Percentiles rank a stretch among this genome's conserved stretches.
Evolutionary conservation across 148 eudicot species (phyloP).

Genomic region (Rhododendron vialii): DNA sequence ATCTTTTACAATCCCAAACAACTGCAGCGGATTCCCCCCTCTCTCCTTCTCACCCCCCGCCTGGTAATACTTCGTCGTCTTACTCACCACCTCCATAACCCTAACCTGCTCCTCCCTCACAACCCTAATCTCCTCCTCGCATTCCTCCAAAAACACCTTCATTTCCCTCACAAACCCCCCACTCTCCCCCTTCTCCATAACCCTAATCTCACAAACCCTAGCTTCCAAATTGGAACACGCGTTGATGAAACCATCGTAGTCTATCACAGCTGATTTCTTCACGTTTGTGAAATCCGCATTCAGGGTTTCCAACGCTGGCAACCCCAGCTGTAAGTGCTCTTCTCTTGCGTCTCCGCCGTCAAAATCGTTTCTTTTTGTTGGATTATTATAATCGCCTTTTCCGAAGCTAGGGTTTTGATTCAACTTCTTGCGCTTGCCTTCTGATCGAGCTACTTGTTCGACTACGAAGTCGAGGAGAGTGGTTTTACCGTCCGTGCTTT

Average conservation of each 20-base stretch:
- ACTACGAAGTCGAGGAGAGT: conserved; percentile 62
- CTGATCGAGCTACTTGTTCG: conserved; percentile 46
- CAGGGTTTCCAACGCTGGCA: not conserved
- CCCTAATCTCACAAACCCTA: conserved; percentile 22
- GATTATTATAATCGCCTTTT: not conserved
- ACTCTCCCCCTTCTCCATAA: conserved; percentile 11
- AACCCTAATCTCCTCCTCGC: conserved; percentile 44
- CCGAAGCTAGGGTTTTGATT: conserved; percentile 9
- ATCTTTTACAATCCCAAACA: conserved; percentile 67
- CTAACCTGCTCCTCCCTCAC: conserved; percentile 46
- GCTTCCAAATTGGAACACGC: conserved; percentile 17
- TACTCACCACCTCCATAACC: conserved; percentile 38
- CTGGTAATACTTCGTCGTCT: conserved; percentile 57
- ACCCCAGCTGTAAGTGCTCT: conserved; percentile 34
- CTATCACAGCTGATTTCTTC: conserved; percentile 46
- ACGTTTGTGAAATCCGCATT: not conserved
- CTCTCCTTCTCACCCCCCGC: conserved; percentile 49
- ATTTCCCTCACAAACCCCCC: conserved; percentile 34
- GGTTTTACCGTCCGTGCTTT: conserved; percentile 52
- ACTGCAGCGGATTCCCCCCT: conserved; percentile 43
- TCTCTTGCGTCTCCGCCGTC: conserved; percentile 24
- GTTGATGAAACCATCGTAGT: conserved; percentile 30
- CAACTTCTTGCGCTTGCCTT: conserved; percentile 33
- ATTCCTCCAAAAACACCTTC: conserved; percentile 45
- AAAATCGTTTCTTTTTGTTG: not conserved